A percentile compares a stretch with the other conserved stretches of the same genome.
These are phyloP conservation scores for Phlyctochytrium planicorne DNA, from an alignment of 192 early-diverging fungal genomes.

Conservation along the genomic window DNA sequence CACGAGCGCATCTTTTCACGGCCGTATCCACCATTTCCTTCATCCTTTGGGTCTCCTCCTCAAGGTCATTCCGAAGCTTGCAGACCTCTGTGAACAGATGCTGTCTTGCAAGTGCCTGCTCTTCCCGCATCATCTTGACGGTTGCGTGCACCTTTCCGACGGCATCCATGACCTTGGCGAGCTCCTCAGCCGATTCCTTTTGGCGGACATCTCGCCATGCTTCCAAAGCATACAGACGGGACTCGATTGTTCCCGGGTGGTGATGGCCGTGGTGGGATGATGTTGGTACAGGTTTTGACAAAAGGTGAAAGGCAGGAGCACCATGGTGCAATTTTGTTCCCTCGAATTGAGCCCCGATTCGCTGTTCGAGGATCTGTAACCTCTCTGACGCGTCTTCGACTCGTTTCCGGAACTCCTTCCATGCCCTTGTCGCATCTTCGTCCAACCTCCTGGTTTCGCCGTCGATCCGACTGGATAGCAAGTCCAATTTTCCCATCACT, in stretches of 20 bases:
- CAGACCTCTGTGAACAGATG: neutral
- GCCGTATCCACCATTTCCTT: neutral
- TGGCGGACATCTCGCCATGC: neutral
- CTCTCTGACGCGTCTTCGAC: neutral
- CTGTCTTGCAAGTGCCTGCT: neutral
- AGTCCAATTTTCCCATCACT: neutral
- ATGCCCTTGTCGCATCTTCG: neutral
- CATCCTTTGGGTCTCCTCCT: neutral
- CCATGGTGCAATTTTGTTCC: no score
- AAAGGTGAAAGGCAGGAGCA: no score
- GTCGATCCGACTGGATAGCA: neutral
- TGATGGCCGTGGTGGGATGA: neutral
- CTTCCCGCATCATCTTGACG: neutral
- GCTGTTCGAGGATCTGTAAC: neutral
- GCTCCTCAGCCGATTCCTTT: neutral
- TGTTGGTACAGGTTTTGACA: neutral
- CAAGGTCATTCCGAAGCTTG: neutral
- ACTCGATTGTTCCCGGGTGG: neutral
- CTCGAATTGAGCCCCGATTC: constrained; percentile 1
- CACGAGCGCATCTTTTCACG: neutral
- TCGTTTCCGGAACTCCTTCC: neutral
- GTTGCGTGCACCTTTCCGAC: neutral
- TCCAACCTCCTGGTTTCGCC: neutral
- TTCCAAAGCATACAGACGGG: neutral
- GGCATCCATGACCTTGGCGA: neutral